Conservation (phyloP, 2,329 filamentous ascomycete genomes). For the Exophiala sp. region DNA sequence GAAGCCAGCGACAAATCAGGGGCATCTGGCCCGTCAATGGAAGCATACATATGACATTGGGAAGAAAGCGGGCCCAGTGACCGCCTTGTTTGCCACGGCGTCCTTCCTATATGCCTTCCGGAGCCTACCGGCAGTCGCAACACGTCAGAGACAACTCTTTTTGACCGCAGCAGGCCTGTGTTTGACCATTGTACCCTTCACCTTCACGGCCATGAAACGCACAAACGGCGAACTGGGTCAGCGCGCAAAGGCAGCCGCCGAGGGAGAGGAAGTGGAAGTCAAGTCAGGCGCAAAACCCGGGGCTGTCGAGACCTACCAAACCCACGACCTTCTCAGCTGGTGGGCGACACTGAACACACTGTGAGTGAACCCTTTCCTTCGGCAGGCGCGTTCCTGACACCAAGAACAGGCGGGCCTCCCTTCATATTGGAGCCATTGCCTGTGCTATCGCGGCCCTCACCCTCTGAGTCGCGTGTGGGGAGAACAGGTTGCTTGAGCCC, state of each 20-base stretch:
- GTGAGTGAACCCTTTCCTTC: slow-evolving; percentile 5
- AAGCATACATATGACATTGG: slow-evolving; percentile 11
- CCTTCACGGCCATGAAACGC: slow-evolving; percentile 12
- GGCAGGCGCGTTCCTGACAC: neutral
- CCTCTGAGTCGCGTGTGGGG: neutral
- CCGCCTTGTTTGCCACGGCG: slow-evolving; percentile 6
- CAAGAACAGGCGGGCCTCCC: slow-evolving; percentile 2
- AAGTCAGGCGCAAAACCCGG: slow-evolving; percentile 4
- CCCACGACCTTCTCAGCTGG: slow-evolving; percentile 13
- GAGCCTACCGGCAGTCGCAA: neutral
- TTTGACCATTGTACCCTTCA: slow-evolving; percentile 12
- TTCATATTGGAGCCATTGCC: slow-evolving; percentile 12
- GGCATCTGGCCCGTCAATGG: slow-evolving; percentile 17
- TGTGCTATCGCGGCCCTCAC: slow-evolving; percentile 8
- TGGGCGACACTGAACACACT: slow-evolving; percentile 14
- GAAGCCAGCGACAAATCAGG: slow-evolving; percentile 6
- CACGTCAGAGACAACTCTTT: slow-evolving; percentile 8
- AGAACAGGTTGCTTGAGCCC: neutral
- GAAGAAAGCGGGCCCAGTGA: slow-evolving; percentile 12
- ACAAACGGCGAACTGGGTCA: slow-evolving; percentile 16
- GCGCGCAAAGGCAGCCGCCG: slow-evolving; percentile 8
- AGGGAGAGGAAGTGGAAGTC: slow-evolving; percentile 7
- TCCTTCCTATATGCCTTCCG: slow-evolving; percentile 9
- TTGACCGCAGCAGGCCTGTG: slow-evolving; percentile 5
- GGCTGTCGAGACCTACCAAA: slow-evolving; percentile 9